Evolutionary conservation across 345 rosid genomes (phyloP), one percentile per base, ranked within the genome.

Genomic region (Triadica sebifera): DNA sequence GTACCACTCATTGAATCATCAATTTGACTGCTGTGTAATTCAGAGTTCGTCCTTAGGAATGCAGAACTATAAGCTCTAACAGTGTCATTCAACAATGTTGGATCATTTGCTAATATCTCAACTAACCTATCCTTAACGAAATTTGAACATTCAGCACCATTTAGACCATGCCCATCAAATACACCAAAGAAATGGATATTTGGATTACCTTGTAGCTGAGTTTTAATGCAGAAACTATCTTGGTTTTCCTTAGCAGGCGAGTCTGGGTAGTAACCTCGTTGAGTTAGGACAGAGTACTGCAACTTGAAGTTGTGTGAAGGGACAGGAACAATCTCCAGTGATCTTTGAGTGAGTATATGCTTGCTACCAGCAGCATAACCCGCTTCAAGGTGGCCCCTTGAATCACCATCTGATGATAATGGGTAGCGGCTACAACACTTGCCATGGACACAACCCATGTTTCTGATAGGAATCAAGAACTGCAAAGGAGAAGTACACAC

Each of bases 1-100:
- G 98, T 95, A 56, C 99, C 98, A 75, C 99, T 95, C 96, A 88
- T 83, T 12, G 96, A 57, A 81, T 95, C 99, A 79, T 95, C 99
- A 77, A 95, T 87, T 39, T 84, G 89, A 71, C 97, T 93, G 15
- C 69, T 64, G 66, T 84, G 97, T 69, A 95, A 81, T 85, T 91
- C 97, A 12, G 78, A 68, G 58, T 95, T 95, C 1, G 89, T 88
- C 57, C 80, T 79, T 4, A 78, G 20, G 73, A 91, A 91, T 3
- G 99, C 97, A 17, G 91, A 85, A 74, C 74, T 73, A 65, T 88
- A 91, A 67, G 97, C 94, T 72, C 82, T 86, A 73, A 80, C 78
- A 37, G 98, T 94, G 81, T 93, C 99, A 75, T 87, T 84, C 81
- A 82, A 75, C 84, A 93, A 71, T 6, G 81, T 55, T 0, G 90